Evolutionary conservation across 192 early-diverging fungal species (phyloP), one percentile per base, ranked within the genome.

Genomic region (Coemansia sp.): DNA sequence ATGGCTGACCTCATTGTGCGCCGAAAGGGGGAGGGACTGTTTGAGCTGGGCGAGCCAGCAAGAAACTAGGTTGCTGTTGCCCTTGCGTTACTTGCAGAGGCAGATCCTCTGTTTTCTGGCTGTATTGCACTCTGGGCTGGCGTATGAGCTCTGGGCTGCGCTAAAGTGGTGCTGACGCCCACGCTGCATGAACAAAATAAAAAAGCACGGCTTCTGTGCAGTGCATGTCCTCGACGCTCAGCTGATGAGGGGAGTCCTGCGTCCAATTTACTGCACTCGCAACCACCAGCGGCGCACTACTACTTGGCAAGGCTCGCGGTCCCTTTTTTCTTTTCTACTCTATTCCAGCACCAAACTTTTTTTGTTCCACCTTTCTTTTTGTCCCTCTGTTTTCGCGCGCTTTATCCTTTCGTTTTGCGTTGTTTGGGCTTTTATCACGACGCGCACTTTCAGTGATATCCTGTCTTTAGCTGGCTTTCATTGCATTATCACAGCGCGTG

Each of bases 251-350:
- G 2, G 47, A 48, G 17, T n/a, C 47, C 17, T 20, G 15, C 19
- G 47, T 17, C 47, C 47, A n/a, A 46, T 46, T 46, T 46, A 46
- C n/a, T 17, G 42, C 42, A 46, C 42, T 46, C n/a, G 42, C 42
- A 34, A 34, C 31, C 31, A 34, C n/a, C n/a, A 20, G 47, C 47
- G 47, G 47, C 47, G 47, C 47, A 19, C 19, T 48, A 48, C 47
- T 48, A 19, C 47, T n/a, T 12, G 40, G 11, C 40, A 44, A 44
- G 15, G 47, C 19, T 48, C 19, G 2, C 47, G 47, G 47, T 48
- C 19, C 47, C 47, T 26, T 67, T 67, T 65, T 26, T 72, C 68
- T 40, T 75, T 72, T 6, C 42, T 25, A 49, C 58, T 38, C 28
- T 56, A 28, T 56, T 37, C 54, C 54, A 56, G 54, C 54, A 36